Conservation (phyloP, 768 basidiomycete species). For the Kwoniella botswanensis region DNA sequence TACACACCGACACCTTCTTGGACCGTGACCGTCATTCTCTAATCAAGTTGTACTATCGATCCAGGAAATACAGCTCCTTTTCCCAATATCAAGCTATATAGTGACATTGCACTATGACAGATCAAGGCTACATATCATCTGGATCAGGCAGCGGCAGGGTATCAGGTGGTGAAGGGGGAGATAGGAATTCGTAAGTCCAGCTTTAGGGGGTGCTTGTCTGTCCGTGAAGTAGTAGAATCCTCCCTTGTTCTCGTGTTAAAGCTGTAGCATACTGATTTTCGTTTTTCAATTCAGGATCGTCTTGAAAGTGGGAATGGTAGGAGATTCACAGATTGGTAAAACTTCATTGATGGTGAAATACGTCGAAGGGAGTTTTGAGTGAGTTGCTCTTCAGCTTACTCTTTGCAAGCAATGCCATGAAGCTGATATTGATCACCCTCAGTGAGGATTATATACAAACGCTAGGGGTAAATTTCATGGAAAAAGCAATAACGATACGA, state of each 20-base stretch:
- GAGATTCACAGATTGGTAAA: conserved; percentile 99
- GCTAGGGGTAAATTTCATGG: conserved; percentile 99
- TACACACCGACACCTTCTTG: no score
- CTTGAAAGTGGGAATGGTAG: conserved; percentile 99
- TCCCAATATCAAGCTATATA: not conserved
- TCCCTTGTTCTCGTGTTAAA: not conserved
- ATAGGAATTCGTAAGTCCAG: conserved; percentile 44
- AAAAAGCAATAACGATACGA: conserved; percentile 98
- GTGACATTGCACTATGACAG: conserved; percentile 30
- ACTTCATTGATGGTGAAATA: conserved; percentile 99
- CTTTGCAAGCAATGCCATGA: not conserved
- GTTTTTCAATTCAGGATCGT: conserved; percentile 65
- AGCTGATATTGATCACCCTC: conserved; percentile 14
- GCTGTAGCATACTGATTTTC: no score
- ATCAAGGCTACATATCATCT: conserved; percentile 52
- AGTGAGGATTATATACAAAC: conserved; percentile 98
- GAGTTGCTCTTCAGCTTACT: conserved; percentile 17
- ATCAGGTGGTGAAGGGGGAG: conserved; percentile 51
- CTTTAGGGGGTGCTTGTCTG: not conserved
- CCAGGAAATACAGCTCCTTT: no score
- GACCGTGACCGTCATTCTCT: no score
- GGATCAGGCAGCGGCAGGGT: conserved; percentile 52
- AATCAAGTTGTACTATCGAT: no score
- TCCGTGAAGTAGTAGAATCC: not conserved
- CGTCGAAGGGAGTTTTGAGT: conserved; percentile 95